phyloP scores from a whole-genome alignment of 305 asterid species.

The Rubia balearica region DNA sequence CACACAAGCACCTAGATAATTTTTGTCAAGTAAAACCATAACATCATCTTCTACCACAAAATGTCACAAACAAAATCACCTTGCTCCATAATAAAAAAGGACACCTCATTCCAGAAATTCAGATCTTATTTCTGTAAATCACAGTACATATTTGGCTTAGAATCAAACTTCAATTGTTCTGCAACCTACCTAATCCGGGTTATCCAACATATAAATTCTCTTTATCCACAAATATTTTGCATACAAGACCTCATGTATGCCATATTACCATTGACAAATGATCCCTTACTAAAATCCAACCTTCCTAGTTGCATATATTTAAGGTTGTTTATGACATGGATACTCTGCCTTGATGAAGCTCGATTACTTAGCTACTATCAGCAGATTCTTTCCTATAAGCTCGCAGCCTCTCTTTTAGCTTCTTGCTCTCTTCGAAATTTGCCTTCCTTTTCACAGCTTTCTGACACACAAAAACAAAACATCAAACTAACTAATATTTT shows the following conservation, averaged over 20 bases:
- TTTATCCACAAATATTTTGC: not conserved
- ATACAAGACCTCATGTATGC: not conserved
- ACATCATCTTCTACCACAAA: too few species aligned
- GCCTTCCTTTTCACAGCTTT: conserved; percentile 77
- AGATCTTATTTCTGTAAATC: not conserved
- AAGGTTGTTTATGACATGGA: not conserved
- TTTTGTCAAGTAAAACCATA: not conserved
- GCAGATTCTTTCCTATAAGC: conserved; percentile 47
- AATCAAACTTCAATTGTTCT: not conserved
- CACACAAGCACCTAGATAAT: too few species aligned
- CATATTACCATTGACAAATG: not conserved
- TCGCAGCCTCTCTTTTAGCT: conserved; percentile 55
- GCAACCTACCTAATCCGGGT: not conserved
- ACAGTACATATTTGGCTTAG: not conserved
- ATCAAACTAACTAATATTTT: not conserved
- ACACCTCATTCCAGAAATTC: not conserved
- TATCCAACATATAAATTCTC: not conserved
- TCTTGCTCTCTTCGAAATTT: conserved; percentile 79
- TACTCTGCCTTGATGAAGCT: conserved; percentile 26
- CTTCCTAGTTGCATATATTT: not conserved
- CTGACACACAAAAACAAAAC: conserved; percentile 26
- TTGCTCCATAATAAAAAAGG: too few species aligned
- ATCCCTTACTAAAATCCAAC: not conserved
- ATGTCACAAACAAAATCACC: too few species aligned
- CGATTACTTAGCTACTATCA: conserved; percentile 24